A percentile compares a stretch with the other conserved stretches of the same genome.
phyloP scores from a whole-genome alignment of 768 basidiomycete species.

The Xerocomus brunneocitrinus region DNA sequence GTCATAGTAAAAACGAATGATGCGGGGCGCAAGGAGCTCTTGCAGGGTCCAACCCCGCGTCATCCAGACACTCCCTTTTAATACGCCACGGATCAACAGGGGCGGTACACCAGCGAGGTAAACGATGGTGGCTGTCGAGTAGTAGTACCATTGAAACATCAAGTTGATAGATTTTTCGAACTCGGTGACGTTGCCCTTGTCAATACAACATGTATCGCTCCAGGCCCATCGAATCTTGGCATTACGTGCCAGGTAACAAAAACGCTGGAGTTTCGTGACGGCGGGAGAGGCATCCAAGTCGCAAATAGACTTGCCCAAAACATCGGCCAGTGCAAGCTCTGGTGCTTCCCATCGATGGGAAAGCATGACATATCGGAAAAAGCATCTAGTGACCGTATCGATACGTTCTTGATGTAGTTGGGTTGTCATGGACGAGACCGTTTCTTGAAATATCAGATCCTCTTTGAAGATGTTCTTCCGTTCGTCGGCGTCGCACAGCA shows the following conservation, averaged over 20 bases:
- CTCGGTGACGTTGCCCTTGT: constrained; percentile 16
- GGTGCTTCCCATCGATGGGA: constrained; percentile 19
- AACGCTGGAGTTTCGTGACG: constrained; percentile 11
- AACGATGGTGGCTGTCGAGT: constrained; percentile 17
- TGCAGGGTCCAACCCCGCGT: constrained; percentile 22
- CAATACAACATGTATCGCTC: constrained; percentile 24
- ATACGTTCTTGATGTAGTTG: neutral
- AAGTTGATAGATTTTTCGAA: constrained; percentile 16
- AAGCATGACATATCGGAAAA: neutral
- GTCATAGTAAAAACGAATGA: constrained; percentile 19
- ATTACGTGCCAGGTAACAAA: constrained; percentile 12
- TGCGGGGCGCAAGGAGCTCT: constrained; percentile 18
- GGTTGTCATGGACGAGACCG: neutral
- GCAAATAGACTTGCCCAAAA: constrained; percentile 10
- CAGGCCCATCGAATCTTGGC: constrained; percentile 18
- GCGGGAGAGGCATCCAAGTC: constrained; percentile 7
- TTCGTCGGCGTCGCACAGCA: constrained; percentile 14
- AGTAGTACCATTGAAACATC: constrained; percentile 21
- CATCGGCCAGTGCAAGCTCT: constrained; percentile 12
- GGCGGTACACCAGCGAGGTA: constrained; percentile 15
- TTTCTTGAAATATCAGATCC: neutral
- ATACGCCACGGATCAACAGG: constrained; percentile 3
- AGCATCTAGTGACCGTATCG: neutral
- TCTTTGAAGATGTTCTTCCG: neutral
- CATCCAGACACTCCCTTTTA: constrained; percentile 17